Evolutionary conservation across 257 asterid genomes (phyloP).

Genomic region (Solanum tarapatanum): DNA sequence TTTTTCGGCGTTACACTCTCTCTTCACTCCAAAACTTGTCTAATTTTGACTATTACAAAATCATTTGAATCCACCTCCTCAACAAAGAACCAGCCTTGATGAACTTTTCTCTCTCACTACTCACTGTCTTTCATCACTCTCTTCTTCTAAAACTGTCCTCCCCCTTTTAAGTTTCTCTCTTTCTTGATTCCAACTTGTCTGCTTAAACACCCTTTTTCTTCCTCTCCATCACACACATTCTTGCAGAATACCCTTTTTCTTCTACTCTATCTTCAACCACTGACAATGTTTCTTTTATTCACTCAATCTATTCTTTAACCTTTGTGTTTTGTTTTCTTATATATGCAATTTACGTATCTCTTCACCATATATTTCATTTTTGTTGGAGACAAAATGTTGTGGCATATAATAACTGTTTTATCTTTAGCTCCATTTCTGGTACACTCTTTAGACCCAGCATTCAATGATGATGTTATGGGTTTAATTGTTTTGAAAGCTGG

Average conservation of each 20-base stretch:
- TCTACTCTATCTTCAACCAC: too few species aligned
- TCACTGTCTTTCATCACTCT: background rate
- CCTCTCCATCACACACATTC: background rate
- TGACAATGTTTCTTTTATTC: background rate
- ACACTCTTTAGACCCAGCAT: constrained; percentile 39
- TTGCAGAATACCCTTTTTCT: too few species aligned
- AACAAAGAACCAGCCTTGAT: background rate
- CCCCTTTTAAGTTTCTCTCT: background rate
- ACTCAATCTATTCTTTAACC: background rate
- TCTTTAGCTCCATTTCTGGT: constrained; percentile 15
- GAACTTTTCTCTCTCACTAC: background rate
- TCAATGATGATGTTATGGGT: constrained; percentile 81
- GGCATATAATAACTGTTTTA: constrained; percentile 14
- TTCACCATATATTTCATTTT: too few species aligned
- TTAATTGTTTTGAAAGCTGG: constrained; percentile 69
- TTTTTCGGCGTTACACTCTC: constrained; percentile 5
- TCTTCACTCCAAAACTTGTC: background rate
- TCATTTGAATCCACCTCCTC: background rate
- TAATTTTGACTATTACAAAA: constrained; percentile 1
- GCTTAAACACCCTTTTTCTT: background rate
- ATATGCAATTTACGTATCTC: background rate
- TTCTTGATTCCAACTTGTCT: too few species aligned
- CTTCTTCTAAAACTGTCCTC: background rate
- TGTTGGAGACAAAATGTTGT: constrained; percentile 2
- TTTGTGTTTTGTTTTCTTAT: background rate